These are phyloP conservation scores for Paspalum vaginatum DNA, from an alignment of 176 grass and related monocot species.

Conservation along the genomic window DNA sequence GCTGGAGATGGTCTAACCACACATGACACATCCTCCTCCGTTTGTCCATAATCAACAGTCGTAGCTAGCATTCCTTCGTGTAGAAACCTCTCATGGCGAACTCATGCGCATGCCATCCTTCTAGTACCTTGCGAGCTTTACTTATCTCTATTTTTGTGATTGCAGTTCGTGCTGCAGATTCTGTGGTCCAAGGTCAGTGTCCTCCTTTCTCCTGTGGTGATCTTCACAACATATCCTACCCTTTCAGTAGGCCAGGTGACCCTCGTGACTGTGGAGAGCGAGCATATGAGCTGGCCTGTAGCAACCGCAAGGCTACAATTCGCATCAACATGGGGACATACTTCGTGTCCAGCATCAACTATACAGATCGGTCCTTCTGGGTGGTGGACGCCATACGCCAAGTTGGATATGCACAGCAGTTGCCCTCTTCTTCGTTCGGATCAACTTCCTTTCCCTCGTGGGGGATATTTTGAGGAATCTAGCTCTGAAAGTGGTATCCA, in stretches of 20 bases:
- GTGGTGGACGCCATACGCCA: conserved; percentile 42
- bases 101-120: not conserved
- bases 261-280: conserved; percentile 21
- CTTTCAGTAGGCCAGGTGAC: conserved; percentile 46
- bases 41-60: not conserved
- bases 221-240: conserved; percentile 40
- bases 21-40: not conserved
- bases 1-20: too few relatives aligned
- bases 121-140: not conserved
- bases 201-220: conserved; percentile 49
- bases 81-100: conserved; percentile 5
- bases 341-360: conserved; percentile 46
- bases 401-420: conserved; percentile 6
- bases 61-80: not conserved
- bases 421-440: conserved; percentile 29
- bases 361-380: not conserved
- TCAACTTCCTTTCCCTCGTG: not conserved
- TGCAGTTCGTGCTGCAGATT: conserved; percentile 1
- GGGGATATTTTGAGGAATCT: not conserved
- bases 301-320: conserved; percentile 28
- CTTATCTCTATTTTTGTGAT: not conserved
- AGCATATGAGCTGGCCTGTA: conserved; percentile 37
- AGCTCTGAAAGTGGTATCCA: not conserved
- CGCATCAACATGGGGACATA: conserved; percentile 21
- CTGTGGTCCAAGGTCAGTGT: not conserved